phyloP scores from a whole-genome alignment of 371 early-diverging fungal genomes.

The Parasitella parasitica region DNA sequence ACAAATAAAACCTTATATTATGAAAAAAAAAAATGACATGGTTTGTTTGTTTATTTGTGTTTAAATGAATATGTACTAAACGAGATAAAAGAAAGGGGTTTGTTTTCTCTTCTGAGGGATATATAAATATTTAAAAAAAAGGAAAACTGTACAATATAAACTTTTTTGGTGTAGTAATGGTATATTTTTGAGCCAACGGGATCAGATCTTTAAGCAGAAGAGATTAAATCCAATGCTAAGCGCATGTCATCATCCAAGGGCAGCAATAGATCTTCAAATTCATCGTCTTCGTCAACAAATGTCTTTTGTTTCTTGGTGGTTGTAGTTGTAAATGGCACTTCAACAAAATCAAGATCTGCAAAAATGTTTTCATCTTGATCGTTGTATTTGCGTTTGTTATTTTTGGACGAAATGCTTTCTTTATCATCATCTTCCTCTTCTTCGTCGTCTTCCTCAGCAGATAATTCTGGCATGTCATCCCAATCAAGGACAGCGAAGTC shows the following conservation, averaged over 20 bases:
- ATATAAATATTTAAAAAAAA: not conserved
- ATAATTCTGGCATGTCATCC: constrained; percentile 28
- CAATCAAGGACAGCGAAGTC: constrained; percentile 20
- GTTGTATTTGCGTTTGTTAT: constrained; percentile 14
- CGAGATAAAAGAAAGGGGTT: not conserved
- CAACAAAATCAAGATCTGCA: constrained; percentile 31
- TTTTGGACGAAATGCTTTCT: not conserved
- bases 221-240: constrained; percentile 22
- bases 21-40: not conserved
- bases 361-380: constrained; percentile 22
- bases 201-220: constrained; percentile 10
- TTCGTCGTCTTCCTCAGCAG: constrained; percentile 25
- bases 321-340: constrained; percentile 12
- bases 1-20: not conserved
- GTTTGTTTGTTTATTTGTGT: not conserved
- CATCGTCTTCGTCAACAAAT: constrained; percentile 21
- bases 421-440: constrained; percentile 5
- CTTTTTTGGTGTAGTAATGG: not conserved
- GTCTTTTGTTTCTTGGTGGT: constrained; percentile 6
- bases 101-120: not conserved
- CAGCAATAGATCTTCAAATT: not conserved
- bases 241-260: constrained; percentile 24
- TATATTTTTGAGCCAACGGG: not conserved
- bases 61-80: constrained; percentile 1
- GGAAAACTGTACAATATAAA: not conserved